Conservation (phyloP, 2,329 filamentous ascomycete genomes). For the Alternaria rosae region DNA sequence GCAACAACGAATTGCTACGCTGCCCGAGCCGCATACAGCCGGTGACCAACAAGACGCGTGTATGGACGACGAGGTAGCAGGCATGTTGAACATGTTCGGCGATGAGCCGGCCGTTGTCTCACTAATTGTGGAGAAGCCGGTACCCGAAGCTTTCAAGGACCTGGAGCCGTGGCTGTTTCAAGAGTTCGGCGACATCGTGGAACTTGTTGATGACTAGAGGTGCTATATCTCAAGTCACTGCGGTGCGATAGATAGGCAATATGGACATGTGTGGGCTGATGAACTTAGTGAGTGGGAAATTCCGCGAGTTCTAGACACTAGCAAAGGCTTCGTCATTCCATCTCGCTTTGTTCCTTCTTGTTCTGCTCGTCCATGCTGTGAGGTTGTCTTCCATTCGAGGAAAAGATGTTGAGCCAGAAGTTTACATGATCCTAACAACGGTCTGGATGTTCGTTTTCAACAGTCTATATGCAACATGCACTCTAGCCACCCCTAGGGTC, state of each 20-base stretch:
- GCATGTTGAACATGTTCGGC: background rate
- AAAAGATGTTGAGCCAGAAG: background rate
- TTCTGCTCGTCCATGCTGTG: background rate
- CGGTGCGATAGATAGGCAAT: background rate
- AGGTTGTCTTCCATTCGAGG: accelerated
- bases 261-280: background rate
- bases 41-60: background rate
- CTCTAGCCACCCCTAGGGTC: background rate
- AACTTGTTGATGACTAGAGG: constrained; percentile 40
- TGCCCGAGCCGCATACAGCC: background rate
- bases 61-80: background rate
- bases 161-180: constrained; percentile 49
- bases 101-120: background rate
- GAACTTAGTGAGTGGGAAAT: background rate
- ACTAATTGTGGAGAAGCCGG: constrained; percentile 5
- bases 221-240: background rate
- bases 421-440: background rate
- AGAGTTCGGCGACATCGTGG: constrained; percentile 52
- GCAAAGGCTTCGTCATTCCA: background rate
- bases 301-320: background rate
- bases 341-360: background rate
- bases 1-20: background rate
- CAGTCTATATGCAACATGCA: background rate
- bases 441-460: background rate
- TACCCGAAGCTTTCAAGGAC: constrained; percentile 39